Evolutionary conservation across 2,329 filamentous ascomycete genomes (phyloP).

Genomic region (Sordariomycetes sp.): DNA sequence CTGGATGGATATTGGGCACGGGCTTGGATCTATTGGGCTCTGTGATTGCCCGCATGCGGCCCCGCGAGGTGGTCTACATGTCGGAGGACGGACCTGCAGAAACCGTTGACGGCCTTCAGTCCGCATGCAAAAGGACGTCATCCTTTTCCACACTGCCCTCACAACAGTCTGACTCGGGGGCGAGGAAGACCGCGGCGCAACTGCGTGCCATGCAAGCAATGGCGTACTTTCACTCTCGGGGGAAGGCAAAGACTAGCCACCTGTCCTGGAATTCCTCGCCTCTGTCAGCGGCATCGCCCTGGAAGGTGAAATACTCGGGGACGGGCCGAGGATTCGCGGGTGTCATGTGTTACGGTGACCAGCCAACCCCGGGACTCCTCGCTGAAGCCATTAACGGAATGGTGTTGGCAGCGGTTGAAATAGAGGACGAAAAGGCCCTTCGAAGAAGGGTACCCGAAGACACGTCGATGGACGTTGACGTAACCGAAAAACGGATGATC

Average conservation of each 20-base stretch:
- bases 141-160: slow-evolving; percentile 45
- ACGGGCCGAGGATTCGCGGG: slow-evolving; percentile 44
- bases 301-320: slow-evolving; percentile 49
- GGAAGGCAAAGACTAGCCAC: not conserved
- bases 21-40: slow-evolving; percentile 54
- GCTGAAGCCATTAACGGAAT: slow-evolving; percentile 58
- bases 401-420: slow-evolving; percentile 54
- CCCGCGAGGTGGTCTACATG: slow-evolving; percentile 58
- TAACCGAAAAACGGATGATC: not conserved
- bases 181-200: slow-evolving; percentile 51
- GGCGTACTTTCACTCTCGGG: slow-evolving; percentile 58
- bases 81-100: slow-evolving; percentile 51
- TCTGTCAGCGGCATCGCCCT: slow-evolving; percentile 46
- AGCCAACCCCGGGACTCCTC: slow-evolving; percentile 46
- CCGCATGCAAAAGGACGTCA: slow-evolving; percentile 24
- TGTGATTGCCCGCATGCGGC: slow-evolving; percentile 40
- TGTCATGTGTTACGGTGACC: slow-evolving; percentile 57
- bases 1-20: slow-evolving; percentile 63
- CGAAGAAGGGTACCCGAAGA: slow-evolving; percentile 12
- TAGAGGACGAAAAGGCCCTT: slow-evolving; percentile 44
- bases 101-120: slow-evolving; percentile 40
- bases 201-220: slow-evolving; percentile 66
- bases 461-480: slow-evolving; percentile 11
- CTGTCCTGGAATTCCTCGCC: slow-evolving; percentile 41
- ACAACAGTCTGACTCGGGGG: slow-evolving; percentile 39